Evolutionary conservation across 2,329 filamentous ascomycete genomes (phyloP).

Genomic region (Alternaria solani): DNA sequence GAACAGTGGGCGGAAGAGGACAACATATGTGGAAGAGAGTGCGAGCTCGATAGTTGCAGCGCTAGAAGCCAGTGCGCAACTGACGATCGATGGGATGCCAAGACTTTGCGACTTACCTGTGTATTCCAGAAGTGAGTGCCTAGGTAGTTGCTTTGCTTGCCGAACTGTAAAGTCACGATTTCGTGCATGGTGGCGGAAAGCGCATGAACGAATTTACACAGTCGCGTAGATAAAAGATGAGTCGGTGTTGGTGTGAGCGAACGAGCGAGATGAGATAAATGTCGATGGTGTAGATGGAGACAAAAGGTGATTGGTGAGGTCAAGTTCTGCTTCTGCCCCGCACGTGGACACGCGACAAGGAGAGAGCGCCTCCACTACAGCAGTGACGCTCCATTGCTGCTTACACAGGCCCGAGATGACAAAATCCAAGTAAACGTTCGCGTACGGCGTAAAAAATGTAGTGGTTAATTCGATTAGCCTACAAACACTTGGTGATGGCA

Average conservation of each 20-base stretch:
- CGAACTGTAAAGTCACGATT: conserved; percentile 91
- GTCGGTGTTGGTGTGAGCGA: background rate
- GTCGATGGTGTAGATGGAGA: background rate
- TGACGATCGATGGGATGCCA: background rate
- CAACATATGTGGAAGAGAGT: background rate
- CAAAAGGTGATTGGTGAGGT: conserved; percentile 14
- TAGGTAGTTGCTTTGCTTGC: conserved; percentile 89
- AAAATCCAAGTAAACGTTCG: background rate
- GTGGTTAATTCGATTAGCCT: background rate
- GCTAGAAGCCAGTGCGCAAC: background rate
- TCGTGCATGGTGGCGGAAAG: conserved; percentile 76
- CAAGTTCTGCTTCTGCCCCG: conserved; percentile 26
- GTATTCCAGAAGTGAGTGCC: conserved; percentile 98
- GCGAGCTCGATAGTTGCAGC: background rate
- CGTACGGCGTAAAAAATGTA: background rate
- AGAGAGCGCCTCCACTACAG: background rate
- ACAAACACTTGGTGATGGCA: background rate
- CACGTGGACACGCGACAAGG: conserved; percentile 36
- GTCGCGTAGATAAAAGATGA: background rate
- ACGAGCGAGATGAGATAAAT: background rate
- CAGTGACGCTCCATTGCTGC: background rate
- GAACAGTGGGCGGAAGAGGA: background rate
- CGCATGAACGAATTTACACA: no score
- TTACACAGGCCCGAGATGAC: background rate
- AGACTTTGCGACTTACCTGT: conserved; percentile 64